Evolutionary conservation across 148 eudicot species (phyloP), one percentile per base, ranked within the genome.

Genomic region (Fallopia convolvulus): DNA sequence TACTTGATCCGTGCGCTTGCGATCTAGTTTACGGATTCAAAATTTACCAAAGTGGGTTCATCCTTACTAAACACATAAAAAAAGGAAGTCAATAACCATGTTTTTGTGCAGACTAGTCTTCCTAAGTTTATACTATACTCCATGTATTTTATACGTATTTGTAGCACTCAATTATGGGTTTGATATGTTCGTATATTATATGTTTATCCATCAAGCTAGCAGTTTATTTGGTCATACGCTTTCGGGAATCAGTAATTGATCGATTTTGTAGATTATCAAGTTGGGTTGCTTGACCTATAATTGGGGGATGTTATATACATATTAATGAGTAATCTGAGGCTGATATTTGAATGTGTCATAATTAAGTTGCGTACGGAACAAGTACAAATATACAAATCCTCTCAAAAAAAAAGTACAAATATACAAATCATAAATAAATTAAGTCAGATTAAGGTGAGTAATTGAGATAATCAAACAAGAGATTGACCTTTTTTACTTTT

Each of bases 61-160:
- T n/a, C n/a, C n/a, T n/a, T n/a, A n/a, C n/a, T n/a, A n/a, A n/a
- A n/a, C n/a, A n/a, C n/a, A n/a, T n/a, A n/a, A n/a, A n/a, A n/a
- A n/a, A n/a, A n/a, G 58, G 61, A 8, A 55, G 61, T 55, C 61
- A 55, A 55, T 55, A 55, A 55, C 26, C 61, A n/a, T 55, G 61
- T n/a, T 55, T 2, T 55, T 55, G 10, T 55, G 26, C 61, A 55
- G 10, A 55, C 1, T 20, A 26, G 61, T 55, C 61, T 55, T 55
- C 20, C 23, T 55, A 55, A 55, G 20, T 5, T n/a, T 20, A 48
- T n/a, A 5, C 21, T 7, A 55, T 44, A 44, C 10, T 44, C 39
- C 39, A 4, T 36, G 2, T 36, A n/a, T 55, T 55, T 55, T 55
- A 55, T 55, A 55, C 61, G 20, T n/a, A 21, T n/a, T 3, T 55